Evolutionary conservation across 2,329 filamentous ascomycete genomes (phyloP), one percentile per base, ranked within the genome.

Genomic region (Neonectria sp.): DNA sequence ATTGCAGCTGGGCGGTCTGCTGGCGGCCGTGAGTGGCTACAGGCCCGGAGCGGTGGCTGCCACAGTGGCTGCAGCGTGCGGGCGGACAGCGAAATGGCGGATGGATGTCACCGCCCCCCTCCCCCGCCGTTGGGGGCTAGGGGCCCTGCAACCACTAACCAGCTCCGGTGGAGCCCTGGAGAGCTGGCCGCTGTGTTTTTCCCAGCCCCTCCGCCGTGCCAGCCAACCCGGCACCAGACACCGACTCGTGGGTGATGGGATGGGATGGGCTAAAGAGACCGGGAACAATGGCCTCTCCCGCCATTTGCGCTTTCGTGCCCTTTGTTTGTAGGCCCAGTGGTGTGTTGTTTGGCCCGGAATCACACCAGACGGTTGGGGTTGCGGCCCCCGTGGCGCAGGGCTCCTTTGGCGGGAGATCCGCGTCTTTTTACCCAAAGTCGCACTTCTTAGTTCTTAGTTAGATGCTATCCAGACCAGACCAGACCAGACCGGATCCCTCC

Each of bases 331-430:
- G 33, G 11, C 33, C 33, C 13, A 11, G 33, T 35, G 33, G 60
- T 63, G 43, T 63, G 60, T 63, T 63, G 60, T 29, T 43, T 51
- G 35, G 25, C 35, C 31, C 25, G 24, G 48, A 63, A 63, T 63
- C 60, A 63, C 60, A 55, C 60, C 52, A 63, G 60, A 56, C 51
- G 45, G 29, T 37, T 51, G 46, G 6, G 24, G 13, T 29, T 17
- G 21, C 29, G 51, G 45, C 52, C 40, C 58, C 58, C 58, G 25
- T 61, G 40, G 58, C 52, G 45, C 43, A 21, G 15, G 33, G 33
- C 11, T 40, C 37, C 6, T n/a, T n/a, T 40, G 17, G 6, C 37
- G 37, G 37, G 6, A 40, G 33, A 35, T 35, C 6, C 27, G 27
- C 27, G 27, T 29, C 27, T 29, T 29, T 29, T 21, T 21, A 21